A percentile compares a stretch with the other conserved stretches of the same genome.
Conservation (phyloP, 148 eudicot genomes). For the Euryodendron excelsum region DNA sequence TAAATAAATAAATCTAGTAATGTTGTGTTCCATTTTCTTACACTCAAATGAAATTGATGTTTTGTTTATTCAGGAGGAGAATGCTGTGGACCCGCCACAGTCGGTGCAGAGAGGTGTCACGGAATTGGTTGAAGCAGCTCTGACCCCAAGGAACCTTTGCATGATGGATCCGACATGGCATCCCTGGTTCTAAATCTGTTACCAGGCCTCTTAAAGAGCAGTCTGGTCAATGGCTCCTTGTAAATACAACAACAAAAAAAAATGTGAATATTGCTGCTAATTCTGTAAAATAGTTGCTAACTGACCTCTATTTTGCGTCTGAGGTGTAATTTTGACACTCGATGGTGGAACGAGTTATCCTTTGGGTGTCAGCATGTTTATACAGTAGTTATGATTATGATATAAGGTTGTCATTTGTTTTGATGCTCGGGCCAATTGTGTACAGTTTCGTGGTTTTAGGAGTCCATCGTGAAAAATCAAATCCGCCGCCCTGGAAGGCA, state of each 20-base stretch:
- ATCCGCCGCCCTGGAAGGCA: too few relatives aligned
- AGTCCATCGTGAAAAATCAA: too few relatives aligned
- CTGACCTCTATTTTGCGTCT: not conserved
- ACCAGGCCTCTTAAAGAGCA: not conserved
- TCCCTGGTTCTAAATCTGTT: conserved; percentile 71
- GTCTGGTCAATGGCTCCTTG: not conserved
- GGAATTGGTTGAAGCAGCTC: conserved; percentile 90
- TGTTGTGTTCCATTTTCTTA: too few relatives aligned
- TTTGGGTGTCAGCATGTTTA: not conserved
- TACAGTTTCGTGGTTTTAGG: too few relatives aligned
- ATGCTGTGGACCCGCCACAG: conserved; percentile 78
- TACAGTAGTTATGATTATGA: not conserved
- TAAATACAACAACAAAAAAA: too few relatives aligned
- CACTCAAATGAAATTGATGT: not conserved
- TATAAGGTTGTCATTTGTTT: too few relatives aligned
- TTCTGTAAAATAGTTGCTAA: not conserved
- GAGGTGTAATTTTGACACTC: not conserved
- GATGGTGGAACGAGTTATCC: not conserved
- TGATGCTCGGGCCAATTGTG: too few relatives aligned
- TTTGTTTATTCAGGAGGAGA: conserved; percentile 66
- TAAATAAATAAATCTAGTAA: too few relatives aligned
- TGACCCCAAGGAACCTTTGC: conserved; percentile 85
- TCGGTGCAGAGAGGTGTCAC: conserved; percentile 92
- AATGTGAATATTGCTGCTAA: not conserved
- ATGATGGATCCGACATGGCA: conserved; percentile 99